phyloP scores from a whole-genome alignment of 1,284 basidiomycete genomes.

The Pseudozyma tsukubaensis region DNA sequence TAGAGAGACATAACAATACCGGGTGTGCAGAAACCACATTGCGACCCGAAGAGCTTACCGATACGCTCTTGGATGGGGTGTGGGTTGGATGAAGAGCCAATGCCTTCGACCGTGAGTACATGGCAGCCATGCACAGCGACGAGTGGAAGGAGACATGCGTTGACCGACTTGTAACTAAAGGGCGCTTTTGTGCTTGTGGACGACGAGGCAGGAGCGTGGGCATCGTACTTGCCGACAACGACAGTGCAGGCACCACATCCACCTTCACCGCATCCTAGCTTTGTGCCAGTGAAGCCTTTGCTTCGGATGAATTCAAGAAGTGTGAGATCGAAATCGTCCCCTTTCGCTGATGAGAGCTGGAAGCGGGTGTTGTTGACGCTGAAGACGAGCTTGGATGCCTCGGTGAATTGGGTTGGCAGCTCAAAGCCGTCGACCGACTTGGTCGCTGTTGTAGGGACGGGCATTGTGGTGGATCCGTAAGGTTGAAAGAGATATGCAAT shows the following conservation, averaged over 20 bases:
- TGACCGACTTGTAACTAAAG: constrained; percentile 67
- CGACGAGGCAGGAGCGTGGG: constrained; percentile 4
- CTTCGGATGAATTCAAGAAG: constrained; percentile 68
- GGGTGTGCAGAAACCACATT: constrained; percentile 68
- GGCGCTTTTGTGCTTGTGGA: constrained; percentile 26
- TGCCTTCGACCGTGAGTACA: constrained; percentile 68
- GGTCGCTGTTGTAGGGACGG: constrained; percentile 19
- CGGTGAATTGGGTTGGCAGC: constrained; percentile 30
- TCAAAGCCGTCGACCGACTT: constrained; percentile 41
- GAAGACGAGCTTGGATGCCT: constrained; percentile 46
- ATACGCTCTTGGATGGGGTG: constrained; percentile 69
- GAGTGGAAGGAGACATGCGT: constrained; percentile 69
- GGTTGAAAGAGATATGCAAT: background rate
- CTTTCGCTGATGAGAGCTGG: constrained; percentile 38
- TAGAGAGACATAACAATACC: constrained; percentile 70
- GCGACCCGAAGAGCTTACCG: constrained; percentile 65
- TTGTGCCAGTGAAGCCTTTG: constrained; percentile 68
- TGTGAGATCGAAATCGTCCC: constrained; percentile 55
- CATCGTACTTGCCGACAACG: constrained; percentile 53
- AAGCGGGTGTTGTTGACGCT: constrained; percentile 49
- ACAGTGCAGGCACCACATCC: constrained; percentile 69
- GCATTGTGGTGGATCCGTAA: constrained; percentile 22
- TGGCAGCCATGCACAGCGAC: constrained; percentile 68
- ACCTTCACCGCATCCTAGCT: constrained; percentile 69
- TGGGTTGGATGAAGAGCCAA: constrained; percentile 66